Conservation (phyloP, 768 basidiomycete species). For the Pleurotus pulmonarius region DNA sequence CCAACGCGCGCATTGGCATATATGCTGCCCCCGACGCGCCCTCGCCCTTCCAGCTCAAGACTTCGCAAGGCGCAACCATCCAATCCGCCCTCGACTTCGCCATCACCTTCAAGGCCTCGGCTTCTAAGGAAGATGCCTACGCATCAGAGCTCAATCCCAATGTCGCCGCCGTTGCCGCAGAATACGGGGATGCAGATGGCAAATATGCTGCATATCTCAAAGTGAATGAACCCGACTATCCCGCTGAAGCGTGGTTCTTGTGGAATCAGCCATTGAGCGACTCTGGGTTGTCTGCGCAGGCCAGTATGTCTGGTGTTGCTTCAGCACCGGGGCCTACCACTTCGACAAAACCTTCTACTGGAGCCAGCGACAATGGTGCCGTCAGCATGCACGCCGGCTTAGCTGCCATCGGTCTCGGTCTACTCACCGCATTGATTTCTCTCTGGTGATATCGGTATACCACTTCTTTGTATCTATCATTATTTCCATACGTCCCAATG, state of each 20-base stretch:
- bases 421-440: no score
- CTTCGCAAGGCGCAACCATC: slow-evolving; percentile 50
- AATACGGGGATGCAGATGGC: slow-evolving; percentile 60
- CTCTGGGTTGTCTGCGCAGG: slow-evolving; percentile 22
- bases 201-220: slow-evolving; percentile 50
- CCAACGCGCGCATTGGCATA: slow-evolving; percentile 50
- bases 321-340: slow-evolving; percentile 13
- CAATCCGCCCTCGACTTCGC: slow-evolving; percentile 56
- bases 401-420: no score
- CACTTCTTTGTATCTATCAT: no score
- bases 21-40: slow-evolving; percentile 40
- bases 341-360: slow-evolving; percentile 5
- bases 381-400: not conserved
- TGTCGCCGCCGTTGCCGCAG: slow-evolving; percentile 51
- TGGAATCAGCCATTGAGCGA: slow-evolving; percentile 48
- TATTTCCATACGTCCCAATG: no score
- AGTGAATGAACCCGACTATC: slow-evolving; percentile 32
- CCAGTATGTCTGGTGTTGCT: slow-evolving; percentile 1
- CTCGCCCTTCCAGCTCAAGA: slow-evolving; percentile 45
- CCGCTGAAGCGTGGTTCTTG: slow-evolving; percentile 43
- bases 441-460: no score
- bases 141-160: slow-evolving; percentile 50
- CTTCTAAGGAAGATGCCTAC: slow-evolving; percentile 30
- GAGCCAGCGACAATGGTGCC: not conserved
- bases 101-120: slow-evolving; percentile 39